Conservation (phyloP, 1,139 yeast species). For the Geotrichum australiense region DNA sequence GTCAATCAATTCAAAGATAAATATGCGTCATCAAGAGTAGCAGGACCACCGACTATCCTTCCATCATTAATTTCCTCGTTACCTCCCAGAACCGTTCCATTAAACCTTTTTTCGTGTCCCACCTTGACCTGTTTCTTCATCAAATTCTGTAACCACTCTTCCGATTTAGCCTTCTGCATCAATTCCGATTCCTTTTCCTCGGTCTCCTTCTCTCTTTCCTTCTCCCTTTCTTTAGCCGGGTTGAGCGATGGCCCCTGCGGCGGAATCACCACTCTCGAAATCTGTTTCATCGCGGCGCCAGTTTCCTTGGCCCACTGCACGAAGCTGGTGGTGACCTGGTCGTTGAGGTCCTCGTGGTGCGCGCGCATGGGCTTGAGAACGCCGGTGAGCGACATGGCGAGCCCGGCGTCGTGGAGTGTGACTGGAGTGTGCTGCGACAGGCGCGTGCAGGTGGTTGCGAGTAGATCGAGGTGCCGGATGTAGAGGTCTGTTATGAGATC, state of each 20-base stretch:
- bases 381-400: constrained; percentile 52
- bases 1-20: background rate
- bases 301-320: constrained; percentile 45
- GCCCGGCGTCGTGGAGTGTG: constrained; percentile 51
- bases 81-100: constrained; percentile 30
- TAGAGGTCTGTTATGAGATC: constrained; percentile 59
- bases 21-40: constrained; percentile 7
- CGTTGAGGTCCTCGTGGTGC: constrained; percentile 8
- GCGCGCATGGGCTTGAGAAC: constrained; percentile 40
- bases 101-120: constrained; percentile 33
- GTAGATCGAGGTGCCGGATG: constrained; percentile 45
- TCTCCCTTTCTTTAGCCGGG: constrained; percentile 24
- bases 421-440: constrained; percentile 39
- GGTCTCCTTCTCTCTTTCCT: background rate
- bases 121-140: constrained; percentile 34
- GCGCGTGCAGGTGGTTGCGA: constrained; percentile 40
- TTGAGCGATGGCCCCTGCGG: constrained; percentile 18
- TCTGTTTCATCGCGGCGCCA: constrained; percentile 37
- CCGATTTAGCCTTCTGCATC: constrained; percentile 10
- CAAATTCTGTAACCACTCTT: constrained; percentile 33
- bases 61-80: constrained; percentile 2
- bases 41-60: constrained; percentile 6
- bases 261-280: constrained; percentile 26
- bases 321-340: constrained; percentile 26
- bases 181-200: background rate